Percentiles rank a stretch among this genome's conserved stretches.
phyloP scores from a whole-genome alignment of 192 early-diverging fungal species.

The Umbelopsis vinacea region DNA sequence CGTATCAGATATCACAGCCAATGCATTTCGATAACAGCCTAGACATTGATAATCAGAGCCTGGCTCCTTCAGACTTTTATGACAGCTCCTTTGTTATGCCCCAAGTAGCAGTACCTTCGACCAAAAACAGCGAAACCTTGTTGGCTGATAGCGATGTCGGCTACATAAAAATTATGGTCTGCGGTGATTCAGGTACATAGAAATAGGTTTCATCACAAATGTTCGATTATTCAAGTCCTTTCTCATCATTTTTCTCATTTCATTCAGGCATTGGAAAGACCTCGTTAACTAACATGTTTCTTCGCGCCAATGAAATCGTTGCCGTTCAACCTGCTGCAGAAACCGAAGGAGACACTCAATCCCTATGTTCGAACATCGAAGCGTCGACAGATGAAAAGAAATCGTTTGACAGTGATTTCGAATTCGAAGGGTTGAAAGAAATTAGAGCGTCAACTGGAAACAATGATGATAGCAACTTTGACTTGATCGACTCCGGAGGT shows the following conservation, averaged over 20 bases:
- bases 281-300: constrained; percentile 28
- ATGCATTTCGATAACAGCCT: neutral
- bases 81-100: constrained; percentile 18
- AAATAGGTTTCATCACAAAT: neutral
- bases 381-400: constrained; percentile 5
- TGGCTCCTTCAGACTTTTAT: neutral
- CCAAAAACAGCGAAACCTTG: neutral
- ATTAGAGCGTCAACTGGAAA: neutral
- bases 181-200: constrained; percentile 41
- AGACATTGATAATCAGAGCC: neutral
- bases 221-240: neutral
- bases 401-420: neutral
- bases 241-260: neutral
- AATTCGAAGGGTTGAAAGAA: constrained; percentile 16
- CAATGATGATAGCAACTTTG: neutral
- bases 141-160: constrained; percentile 5
- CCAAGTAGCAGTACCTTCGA: constrained; percentile 15
- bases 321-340: neutral
- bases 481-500: neutral
- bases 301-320: constrained; percentile 12
- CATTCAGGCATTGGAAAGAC: constrained; percentile 41
- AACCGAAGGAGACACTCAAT: neutral
- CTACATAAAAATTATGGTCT: constrained; percentile 31
- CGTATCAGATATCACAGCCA: neutral
- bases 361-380: constrained; percentile 23